Conservation (phyloP, 768 basidiomycete genomes). For the Lentinula lateritia region DNA sequence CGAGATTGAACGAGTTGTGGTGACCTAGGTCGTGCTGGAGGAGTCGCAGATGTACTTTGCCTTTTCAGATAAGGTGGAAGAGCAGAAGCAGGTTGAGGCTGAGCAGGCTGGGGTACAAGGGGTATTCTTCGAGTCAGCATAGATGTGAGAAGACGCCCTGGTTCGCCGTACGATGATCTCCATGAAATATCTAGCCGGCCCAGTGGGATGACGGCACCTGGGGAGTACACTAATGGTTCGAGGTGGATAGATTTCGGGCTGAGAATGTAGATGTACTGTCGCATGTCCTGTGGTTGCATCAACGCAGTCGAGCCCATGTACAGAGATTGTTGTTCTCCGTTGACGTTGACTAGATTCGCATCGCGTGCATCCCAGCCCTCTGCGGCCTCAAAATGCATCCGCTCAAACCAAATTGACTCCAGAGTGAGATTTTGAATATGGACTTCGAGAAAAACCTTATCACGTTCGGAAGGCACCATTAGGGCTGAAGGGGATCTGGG, state of each 20-base stretch:
- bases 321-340: constrained; percentile 27
- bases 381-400: constrained; percentile 72
- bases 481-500: constrained; percentile 70
- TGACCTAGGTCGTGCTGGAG: constrained; percentile 51
- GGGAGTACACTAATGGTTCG: constrained; percentile 44
- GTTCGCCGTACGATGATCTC: constrained; percentile 81
- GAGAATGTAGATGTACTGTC: constrained; percentile 87
- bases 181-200: constrained; percentile 89
- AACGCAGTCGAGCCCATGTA: constrained; percentile 62
- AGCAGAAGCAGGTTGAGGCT: constrained; percentile 57
- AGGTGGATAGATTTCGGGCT: constrained; percentile 41
- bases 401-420: constrained; percentile 72
- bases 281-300: constrained; percentile 78
- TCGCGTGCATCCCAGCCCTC: constrained; percentile 62
- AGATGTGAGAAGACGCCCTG: constrained; percentile 82
- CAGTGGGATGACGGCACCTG: constrained; percentile 72
- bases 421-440: constrained; percentile 87
- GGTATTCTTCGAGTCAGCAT: constrained; percentile 83
- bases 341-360: constrained; percentile 35
- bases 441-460: constrained; percentile 87
- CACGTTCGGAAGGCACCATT: constrained; percentile 57
- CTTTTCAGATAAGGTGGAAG: constrained; percentile 76
- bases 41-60: constrained; percentile 15
- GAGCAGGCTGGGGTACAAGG: constrained; percentile 30
- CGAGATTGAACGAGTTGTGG: constrained; percentile 48